Base-by-base conservation (phyloP, 345 rosid genomes). In the Populus davidiana region DNA sequence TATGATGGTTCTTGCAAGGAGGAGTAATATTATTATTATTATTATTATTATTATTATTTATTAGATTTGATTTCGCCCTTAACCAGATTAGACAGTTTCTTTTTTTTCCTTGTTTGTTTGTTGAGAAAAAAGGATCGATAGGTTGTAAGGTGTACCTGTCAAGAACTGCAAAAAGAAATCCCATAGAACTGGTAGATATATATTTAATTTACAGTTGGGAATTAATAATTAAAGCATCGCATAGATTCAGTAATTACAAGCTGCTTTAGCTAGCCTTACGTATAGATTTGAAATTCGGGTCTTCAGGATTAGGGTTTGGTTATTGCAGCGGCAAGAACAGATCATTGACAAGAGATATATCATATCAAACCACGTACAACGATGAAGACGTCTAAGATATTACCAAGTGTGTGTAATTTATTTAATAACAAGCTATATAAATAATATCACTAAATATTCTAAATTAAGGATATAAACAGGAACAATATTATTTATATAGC, bases 301-400 rank as follows among this genome's bases (percentile, higher is more conserved):
- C 31, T 65, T 73, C 49, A 78, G 82, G 83, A 73, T 75, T 81
- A 78, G 87, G 78, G 81, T 78, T 80, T 82, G 78, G 76, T 65
- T n/a, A 54, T 6, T 78, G 70, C 43, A 63, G 77, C 78, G 83
- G 47, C 49, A 36, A 80, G 73, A 65, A 61, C 69, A 70, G 69
- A 70, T 74, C 67, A 35, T 36, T 5, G 43, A 38, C n/a, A n/a
- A 16, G 9, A 65, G 59, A 6, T 20, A 2, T 8, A 47, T 44
- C 8, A 44, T 10, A 41, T 41, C 44, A 41, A 5, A 25, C 69
- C 44, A 71, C 68, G 38, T 63, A 62, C 29, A 54, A 76, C 44
- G 77, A 75, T 70, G 36, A 70, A 66, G 74, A 65, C 69, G 6
- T 43, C 59, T 50, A 29, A 44, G 44, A 33, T 10, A 33, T 33